Conservation (phyloP, 768 basidiomycete species). For the Phylloporus sp. region DNA sequence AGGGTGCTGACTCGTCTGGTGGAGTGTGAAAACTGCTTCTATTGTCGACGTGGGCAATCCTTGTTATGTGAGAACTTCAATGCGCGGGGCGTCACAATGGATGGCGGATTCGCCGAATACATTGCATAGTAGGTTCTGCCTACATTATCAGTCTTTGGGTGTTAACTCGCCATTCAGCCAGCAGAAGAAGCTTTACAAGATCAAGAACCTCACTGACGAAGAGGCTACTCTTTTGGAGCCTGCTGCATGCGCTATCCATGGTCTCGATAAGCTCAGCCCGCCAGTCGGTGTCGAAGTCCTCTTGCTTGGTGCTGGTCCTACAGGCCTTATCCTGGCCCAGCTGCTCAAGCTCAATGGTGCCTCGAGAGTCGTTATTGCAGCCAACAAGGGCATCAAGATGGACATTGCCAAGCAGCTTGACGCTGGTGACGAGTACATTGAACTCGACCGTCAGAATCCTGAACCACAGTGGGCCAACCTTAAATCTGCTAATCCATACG, state of each 20-base stretch:
- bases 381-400: slow-evolving; percentile 89
- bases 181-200: slow-evolving; percentile 78
- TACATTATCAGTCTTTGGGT: neutral
- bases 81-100: slow-evolving; percentile 70
- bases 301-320: slow-evolving; percentile 86
- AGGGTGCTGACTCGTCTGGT: neutral
- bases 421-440: slow-evolving; percentile 80
- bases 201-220: slow-evolving; percentile 81
- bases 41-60: slow-evolving; percentile 78
- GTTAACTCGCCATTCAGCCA: slow-evolving; percentile 34
- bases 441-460: slow-evolving; percentile 72
- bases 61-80: slow-evolving; percentile 83
- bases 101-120: slow-evolving; percentile 90
- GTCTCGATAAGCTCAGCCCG: slow-evolving; percentile 80
- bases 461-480: slow-evolving; percentile 75
- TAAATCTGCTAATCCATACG: slow-evolving; percentile 77
- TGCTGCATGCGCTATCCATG: slow-evolving; percentile 87
- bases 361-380: slow-evolving; percentile 72
- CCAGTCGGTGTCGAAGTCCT: slow-evolving; percentile 82
- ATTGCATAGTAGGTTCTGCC: slow-evolving; percentile 61
- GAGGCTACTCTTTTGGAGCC: slow-evolving; percentile 88
- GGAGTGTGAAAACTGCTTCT: slow-evolving; percentile 82
- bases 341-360: slow-evolving; percentile 86
- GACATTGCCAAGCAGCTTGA: slow-evolving; percentile 76
- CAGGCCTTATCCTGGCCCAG: slow-evolving; percentile 86